A percentile compares a stretch with the other conserved stretches of the same genome.
Evolutionary conservation across 306 rosid genomes (phyloP).

Genomic region (Canavalia gladiata): DNA sequence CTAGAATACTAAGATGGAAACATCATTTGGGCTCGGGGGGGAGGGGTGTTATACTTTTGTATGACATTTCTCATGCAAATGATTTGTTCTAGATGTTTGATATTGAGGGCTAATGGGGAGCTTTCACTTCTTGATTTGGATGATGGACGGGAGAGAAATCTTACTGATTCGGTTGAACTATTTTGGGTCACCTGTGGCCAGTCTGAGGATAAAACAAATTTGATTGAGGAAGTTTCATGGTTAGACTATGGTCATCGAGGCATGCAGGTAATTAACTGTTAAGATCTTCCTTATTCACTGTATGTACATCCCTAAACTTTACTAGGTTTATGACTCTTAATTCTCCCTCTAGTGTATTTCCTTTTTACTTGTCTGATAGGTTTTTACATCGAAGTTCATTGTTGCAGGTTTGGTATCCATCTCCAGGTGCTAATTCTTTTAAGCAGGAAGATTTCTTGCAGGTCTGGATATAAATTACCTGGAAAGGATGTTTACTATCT

Average conservation of each 20-base stretch:
- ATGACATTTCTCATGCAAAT: conserved; percentile 51
- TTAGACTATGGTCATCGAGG: conserved; percentile 98
- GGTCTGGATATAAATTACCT: conserved; percentile 61
- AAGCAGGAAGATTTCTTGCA: conserved; percentile 99
- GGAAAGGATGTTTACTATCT: conserved; percentile 34
- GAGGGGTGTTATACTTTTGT: not conserved
- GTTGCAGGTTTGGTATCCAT: conserved; percentile 99
- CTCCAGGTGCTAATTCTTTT: conserved; percentile 85
- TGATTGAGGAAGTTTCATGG: conserved; percentile 99
- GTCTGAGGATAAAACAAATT: conserved; percentile 90
- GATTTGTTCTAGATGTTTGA: conserved; percentile 80
- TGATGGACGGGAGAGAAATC: conserved; percentile 93
- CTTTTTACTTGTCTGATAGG: conserved; percentile 62
- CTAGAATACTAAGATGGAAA: conserved; percentile 25
- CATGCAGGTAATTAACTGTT: conserved; percentile 86
- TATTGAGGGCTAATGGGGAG: conserved; percentile 92
- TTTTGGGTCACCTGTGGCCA: conserved; percentile 99
- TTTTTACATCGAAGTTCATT: conserved; percentile 68
- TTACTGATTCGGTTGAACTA: conserved; percentile 92
- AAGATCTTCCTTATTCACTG: conserved; percentile 44
- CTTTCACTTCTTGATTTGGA: conserved; percentile 98
- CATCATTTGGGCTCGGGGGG: not conserved
- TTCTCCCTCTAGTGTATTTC: conserved; percentile 39
- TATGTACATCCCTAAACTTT: conserved; percentile 34
- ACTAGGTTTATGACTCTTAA: conserved; percentile 38